These are phyloP conservation scores for Cordyceps javanica DNA, from an alignment of 2,329 filamentous ascomycete genomes.

Conservation along the genomic window DNA sequence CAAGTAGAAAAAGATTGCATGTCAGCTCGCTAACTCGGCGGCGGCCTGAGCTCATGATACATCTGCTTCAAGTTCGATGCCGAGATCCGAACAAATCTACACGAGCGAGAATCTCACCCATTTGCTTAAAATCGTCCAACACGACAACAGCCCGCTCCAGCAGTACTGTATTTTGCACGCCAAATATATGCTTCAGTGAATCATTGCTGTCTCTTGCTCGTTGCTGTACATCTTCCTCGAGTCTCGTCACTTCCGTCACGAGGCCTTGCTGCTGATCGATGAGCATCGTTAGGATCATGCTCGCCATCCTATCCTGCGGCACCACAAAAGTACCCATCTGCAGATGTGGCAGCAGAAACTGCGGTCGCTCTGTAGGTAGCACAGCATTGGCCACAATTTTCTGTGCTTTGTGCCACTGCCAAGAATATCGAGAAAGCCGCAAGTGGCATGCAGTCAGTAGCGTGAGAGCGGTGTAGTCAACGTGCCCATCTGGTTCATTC, in stretches of 20 bases:
- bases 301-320: constrained; percentile 25
- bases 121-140: neutral
- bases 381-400: constrained; percentile 24
- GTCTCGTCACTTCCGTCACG: constrained; percentile 11
- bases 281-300: constrained; percentile 28
- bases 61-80: neutral
- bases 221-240: neutral
- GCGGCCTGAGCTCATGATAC: neutral
- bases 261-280: constrained; percentile 25
- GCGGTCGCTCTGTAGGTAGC: constrained; percentile 22
- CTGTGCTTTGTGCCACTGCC: constrained; percentile 27
- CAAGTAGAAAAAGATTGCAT: neutral
- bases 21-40: neutral
- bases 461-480: constrained; percentile 32
- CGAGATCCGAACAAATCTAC: neutral
- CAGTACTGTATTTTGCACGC: neutral
- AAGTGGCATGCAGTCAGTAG: constrained; percentile 33
- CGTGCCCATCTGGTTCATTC: neutral
- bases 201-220: neutral
- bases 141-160: neutral
- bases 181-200: neutral
- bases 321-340: constrained; percentile 34
- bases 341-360: constrained; percentile 33
- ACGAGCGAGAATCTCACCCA: neutral
- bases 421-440: constrained; percentile 31